Percentiles rank a stretch among this genome's conserved stretches.
phyloP scores from a whole-genome alignment of 2,329 filamentous ascomycete species.

The Cercospora brassicicola region DNA sequence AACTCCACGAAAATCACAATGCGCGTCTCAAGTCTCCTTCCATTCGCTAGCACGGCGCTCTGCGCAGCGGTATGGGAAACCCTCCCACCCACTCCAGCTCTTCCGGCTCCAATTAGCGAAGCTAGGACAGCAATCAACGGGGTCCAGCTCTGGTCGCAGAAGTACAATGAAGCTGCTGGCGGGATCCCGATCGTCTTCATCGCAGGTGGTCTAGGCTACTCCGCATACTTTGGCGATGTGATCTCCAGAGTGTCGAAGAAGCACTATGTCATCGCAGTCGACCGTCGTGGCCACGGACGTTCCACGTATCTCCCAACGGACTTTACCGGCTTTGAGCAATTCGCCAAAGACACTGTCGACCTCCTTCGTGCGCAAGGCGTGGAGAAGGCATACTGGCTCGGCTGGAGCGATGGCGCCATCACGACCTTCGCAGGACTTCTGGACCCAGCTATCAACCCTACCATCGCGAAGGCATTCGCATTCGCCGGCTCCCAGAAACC shows the following conservation, averaged over 20 bases:
- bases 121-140: constrained; percentile 41
- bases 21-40: constrained; percentile 10
- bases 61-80: constrained; percentile 26
- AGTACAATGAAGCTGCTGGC: constrained; percentile 43
- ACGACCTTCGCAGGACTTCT: constrained; percentile 43
- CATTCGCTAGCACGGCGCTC: constrained; percentile 7
- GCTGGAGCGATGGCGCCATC: constrained; percentile 48
- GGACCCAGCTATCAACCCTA: constrained; percentile 34
- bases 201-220: constrained; percentile 47
- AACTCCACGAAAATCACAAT: background rate
- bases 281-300: constrained; percentile 47
- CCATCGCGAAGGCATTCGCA: constrained; percentile 46
- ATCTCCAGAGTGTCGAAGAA: constrained; percentile 40
- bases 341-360: constrained; percentile 41
- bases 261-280: constrained; percentile 45
- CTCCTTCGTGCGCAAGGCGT: constrained; percentile 39
- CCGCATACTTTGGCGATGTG: constrained; percentile 45
- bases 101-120: constrained; percentile 43
- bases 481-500: constrained; percentile 42
- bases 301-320: constrained; percentile 42
- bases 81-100: constrained; percentile 43
- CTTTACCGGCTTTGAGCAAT: constrained; percentile 43
- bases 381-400: constrained; percentile 40
- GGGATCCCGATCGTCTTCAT: constrained; percentile 43
- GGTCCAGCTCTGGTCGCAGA: constrained; percentile 46